Evolutionary conservation across 192 early-diverging fungal species (phyloP).

Genomic region (Coemansia sp.): DNA sequence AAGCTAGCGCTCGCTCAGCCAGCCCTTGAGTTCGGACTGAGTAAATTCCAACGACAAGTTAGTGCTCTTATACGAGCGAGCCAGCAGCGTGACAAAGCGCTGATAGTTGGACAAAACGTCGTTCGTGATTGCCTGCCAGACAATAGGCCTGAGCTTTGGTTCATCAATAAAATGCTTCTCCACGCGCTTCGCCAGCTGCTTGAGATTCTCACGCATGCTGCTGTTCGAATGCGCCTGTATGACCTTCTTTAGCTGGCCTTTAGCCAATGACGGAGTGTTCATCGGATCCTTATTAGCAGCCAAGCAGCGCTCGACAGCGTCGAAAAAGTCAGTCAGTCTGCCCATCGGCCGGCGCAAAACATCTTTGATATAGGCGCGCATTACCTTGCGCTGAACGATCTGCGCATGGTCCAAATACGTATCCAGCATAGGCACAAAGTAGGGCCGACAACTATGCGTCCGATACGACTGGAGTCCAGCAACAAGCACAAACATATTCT

Average conservation of each 20-base stretch:
- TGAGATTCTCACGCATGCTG: slow-evolving; percentile 69
- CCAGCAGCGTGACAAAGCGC: slow-evolving; percentile 80
- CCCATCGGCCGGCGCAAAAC: slow-evolving; percentile 87
- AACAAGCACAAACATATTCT: slow-evolving; percentile 96
- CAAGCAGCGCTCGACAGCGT: slow-evolving; percentile 86
- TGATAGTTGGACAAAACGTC: slow-evolving; percentile 79
- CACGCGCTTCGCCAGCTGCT: slow-evolving; percentile 84
- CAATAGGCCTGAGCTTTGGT: slow-evolving; percentile 78
- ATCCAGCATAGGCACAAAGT: slow-evolving; percentile 39
- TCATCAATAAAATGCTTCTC: slow-evolving; percentile 94
- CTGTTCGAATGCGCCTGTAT: slow-evolving; percentile 82
- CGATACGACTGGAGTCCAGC: slow-evolving; percentile 75
- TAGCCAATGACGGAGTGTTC: slow-evolving; percentile 71
- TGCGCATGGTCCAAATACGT: slow-evolving; percentile 84
- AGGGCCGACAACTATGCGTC: slow-evolving; percentile 66
- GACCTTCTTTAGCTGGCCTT: slow-evolving; percentile 81
- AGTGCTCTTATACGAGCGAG: slow-evolving; percentile 83
- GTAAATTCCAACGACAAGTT: slow-evolving; percentile 85
- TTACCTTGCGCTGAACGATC: slow-evolving; percentile 74
- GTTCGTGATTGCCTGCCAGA: slow-evolving; percentile 90
- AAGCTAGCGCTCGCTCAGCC: slow-evolving; percentile 46
- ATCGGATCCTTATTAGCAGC: slow-evolving; percentile 63
- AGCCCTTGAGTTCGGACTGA: slow-evolving; percentile 49
- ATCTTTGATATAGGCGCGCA: slow-evolving; percentile 83
- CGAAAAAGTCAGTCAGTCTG: slow-evolving; percentile 92